Conservation (phyloP, 1,284 basidiomycete species). For the Limonomyces culmigenus region DNA sequence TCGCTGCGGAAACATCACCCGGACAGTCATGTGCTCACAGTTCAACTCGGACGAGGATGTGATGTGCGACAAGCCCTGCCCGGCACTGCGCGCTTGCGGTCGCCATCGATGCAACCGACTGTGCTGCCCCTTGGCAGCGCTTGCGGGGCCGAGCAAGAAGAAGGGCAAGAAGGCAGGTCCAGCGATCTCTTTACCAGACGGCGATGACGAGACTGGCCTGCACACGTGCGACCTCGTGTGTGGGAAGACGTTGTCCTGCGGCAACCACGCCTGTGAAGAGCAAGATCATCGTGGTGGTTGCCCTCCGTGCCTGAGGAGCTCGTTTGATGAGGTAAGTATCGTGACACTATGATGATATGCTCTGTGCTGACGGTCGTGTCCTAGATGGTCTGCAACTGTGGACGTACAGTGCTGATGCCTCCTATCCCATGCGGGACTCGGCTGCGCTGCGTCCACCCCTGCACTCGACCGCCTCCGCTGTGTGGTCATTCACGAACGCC, state of each 20-base stretch:
- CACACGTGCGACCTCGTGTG: slow-evolving; percentile 74
- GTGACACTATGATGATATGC: too few relatives aligned
- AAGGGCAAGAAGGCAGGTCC: slow-evolving; percentile 32
- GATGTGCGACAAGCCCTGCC: slow-evolving; percentile 64
- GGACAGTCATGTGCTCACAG: slow-evolving; percentile 30
- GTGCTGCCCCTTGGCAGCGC: slow-evolving; percentile 74
- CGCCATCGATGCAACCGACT: slow-evolving; percentile 66
- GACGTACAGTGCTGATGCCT: slow-evolving; percentile 49
- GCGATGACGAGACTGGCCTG: slow-evolving; percentile 41
- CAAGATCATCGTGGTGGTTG: slow-evolving; percentile 73
- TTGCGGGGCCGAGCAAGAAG: slow-evolving; percentile 33
- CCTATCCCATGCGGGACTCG: slow-evolving; percentile 67
- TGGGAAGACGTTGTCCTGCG: slow-evolving; percentile 55
- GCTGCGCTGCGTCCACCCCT: slow-evolving; percentile 66
- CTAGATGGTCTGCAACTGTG: slow-evolving; percentile 67
- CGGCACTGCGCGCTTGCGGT: slow-evolving; percentile 61
- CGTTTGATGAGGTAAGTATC: slow-evolving; percentile 67
- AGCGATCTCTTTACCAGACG: slow-evolving; percentile 16
- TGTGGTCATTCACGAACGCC: slow-evolving; percentile 70
- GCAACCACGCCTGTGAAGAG: slow-evolving; percentile 60
- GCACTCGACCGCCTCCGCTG: slow-evolving; percentile 45
- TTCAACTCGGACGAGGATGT: slow-evolving; percentile 31
- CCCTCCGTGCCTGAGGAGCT: slow-evolving; percentile 66
- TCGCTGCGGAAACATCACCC: slow-evolving; percentile 58
- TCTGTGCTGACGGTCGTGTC: too few relatives aligned